These are phyloP conservation scores for Fomes fomentarius DNA, from an alignment of 1,284 basidiomycete species.

Conservation along the genomic window DNA sequence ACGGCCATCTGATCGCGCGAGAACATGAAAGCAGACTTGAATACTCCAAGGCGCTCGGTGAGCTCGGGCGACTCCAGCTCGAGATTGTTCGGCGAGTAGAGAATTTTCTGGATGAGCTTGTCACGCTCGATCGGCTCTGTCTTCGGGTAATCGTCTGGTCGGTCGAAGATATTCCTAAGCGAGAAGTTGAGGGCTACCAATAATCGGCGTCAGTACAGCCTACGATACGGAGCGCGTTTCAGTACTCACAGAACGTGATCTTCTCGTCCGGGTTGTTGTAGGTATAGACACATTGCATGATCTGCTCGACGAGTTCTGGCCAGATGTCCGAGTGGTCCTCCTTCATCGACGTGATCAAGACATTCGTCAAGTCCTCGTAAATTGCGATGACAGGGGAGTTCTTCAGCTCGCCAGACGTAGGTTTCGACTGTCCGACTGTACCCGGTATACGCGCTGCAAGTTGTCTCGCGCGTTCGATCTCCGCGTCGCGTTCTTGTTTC, in stretches of 20 bases:
- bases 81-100: slow-evolving; percentile 65
- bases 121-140: slow-evolving; percentile 35
- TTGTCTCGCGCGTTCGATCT: slow-evolving; percentile 59
- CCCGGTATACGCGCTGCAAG: slow-evolving; percentile 43
- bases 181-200: slow-evolving; percentile 60
- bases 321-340: slow-evolving; percentile 30
- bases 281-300: slow-evolving; percentile 37
- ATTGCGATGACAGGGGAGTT: slow-evolving; percentile 42
- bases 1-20: slow-evolving; percentile 62
- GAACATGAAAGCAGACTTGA: slow-evolving; percentile 68
- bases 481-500: slow-evolving; percentile 57
- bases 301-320: slow-evolving; percentile 33
- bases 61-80: slow-evolving; percentile 61
- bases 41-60: slow-evolving; percentile 59
- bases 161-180: slow-evolving; percentile 45
- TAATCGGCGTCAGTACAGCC: neutral
- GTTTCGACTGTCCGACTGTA: slow-evolving; percentile 23
- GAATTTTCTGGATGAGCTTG: slow-evolving; percentile 51
- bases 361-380: slow-evolving; percentile 46
- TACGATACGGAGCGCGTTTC: neutral
- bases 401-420: slow-evolving; percentile 53
- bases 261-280: slow-evolving; percentile 17
- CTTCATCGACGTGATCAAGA: slow-evolving; percentile 38
- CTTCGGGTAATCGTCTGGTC: slow-evolving; percentile 37
- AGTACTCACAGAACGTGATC: slow-evolving; percentile 13